These are phyloP conservation scores for Penicillium chermesinum DNA, from an alignment of 495 filamentous ascomycete species.

Conservation along the genomic window DNA sequence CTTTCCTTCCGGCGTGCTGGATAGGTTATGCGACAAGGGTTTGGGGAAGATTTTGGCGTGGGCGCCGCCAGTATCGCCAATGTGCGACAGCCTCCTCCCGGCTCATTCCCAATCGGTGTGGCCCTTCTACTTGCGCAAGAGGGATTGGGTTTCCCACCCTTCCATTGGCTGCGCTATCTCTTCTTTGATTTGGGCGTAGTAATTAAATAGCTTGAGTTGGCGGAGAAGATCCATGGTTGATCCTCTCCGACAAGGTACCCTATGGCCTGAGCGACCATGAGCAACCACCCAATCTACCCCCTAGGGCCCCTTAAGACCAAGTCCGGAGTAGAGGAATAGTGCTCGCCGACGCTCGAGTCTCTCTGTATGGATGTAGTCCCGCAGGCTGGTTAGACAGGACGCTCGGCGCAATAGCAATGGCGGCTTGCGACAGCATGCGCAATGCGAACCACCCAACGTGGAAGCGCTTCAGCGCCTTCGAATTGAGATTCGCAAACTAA, in stretches of 20 bases:
- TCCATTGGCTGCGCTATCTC: constrained; percentile 9
- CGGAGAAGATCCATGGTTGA: not conserved
- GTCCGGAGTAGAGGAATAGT: not conserved
- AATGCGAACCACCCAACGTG: constrained; percentile 17
- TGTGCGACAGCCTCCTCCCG: constrained; percentile 10
- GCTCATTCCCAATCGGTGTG: not conserved
- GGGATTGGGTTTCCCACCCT: not conserved
- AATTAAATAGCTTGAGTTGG: not conserved
- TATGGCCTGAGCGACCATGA: too few relatives aligned
- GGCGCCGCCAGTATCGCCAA: constrained; percentile 9
- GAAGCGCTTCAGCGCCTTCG: not conserved
- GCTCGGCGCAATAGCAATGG: constrained; percentile 26
- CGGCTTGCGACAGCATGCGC: constrained; percentile 29
- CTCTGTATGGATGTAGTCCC: constrained; percentile 3
- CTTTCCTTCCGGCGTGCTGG: not conserved
- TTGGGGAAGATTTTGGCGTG: constrained; percentile 11
- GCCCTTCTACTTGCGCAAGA: not conserved
- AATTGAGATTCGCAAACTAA: not conserved
- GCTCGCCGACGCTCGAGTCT: not conserved
- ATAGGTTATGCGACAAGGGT: constrained; percentile 24
- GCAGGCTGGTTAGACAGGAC: constrained; percentile 12
- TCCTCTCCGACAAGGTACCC: constrained; percentile 14
- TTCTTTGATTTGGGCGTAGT: constrained; percentile 2
- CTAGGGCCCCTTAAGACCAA: not conserved
- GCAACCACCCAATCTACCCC: not conserved